These are phyloP conservation scores for Aspergillus sp. DNA, from an alignment of 2,329 filamentous ascomycete genomes.

Conservation along the genomic window DNA sequence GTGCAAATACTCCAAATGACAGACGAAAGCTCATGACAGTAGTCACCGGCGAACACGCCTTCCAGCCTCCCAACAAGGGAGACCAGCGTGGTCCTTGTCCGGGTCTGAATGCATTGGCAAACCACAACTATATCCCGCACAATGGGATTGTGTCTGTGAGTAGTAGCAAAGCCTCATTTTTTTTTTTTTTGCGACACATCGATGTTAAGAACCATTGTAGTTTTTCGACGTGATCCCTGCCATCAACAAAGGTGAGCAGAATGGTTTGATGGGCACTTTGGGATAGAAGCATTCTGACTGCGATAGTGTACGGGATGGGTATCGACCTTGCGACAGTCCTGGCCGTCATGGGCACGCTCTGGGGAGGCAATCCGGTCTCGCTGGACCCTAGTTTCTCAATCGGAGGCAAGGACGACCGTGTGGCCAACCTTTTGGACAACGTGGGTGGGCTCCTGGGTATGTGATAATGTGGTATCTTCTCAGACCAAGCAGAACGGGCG, in stretches of 20 bases:
- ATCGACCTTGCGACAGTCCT: slow-evolving; percentile 37
- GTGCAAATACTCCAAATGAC: not conserved
- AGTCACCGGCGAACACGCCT: slow-evolving; percentile 30
- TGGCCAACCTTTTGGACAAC: slow-evolving; percentile 38
- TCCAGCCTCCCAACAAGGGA: slow-evolving; percentile 25
- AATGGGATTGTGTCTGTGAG: slow-evolving; percentile 30
- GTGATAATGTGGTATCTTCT: not conserved
- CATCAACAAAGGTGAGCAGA: slow-evolving; percentile 25
- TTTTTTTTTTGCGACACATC: not conserved
- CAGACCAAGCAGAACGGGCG: not conserved
- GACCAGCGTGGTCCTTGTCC: slow-evolving; percentile 37
- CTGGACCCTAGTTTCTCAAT: slow-evolving; percentile 46
- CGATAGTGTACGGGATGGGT: slow-evolving; percentile 42
- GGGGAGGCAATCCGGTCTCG: slow-evolving; percentile 45
- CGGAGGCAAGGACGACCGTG: slow-evolving; percentile 35
- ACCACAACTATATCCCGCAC: slow-evolving; percentile 37
- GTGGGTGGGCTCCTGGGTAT: slow-evolving; percentile 38
- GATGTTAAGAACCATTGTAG: slow-evolving; percentile 10
- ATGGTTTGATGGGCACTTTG: not conserved
- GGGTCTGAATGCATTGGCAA: slow-evolving; percentile 37
- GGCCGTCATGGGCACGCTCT: slow-evolving; percentile 41
- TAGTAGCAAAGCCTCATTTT: not conserved
- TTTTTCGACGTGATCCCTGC: slow-evolving; percentile 26
- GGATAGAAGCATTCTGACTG: not conserved
- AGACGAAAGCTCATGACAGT: not conserved